Conservation (phyloP, 2,329 filamentous ascomycete species). For the Colletotrichum gloeosporioides region DNA sequence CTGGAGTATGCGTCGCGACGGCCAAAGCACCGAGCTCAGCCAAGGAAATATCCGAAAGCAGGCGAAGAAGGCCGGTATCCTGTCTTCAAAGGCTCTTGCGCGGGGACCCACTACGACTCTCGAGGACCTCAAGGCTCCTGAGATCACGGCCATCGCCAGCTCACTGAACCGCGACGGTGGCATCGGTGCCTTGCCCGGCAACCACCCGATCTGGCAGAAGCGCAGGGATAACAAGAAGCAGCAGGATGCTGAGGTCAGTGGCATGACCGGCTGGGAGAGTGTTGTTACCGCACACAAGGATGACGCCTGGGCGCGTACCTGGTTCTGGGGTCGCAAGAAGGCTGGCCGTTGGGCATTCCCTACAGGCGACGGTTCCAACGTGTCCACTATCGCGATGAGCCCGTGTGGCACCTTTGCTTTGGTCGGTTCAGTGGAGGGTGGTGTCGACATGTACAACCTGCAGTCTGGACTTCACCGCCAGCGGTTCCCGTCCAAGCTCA, state of each 20-base stretch:
- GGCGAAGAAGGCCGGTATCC: conserved; percentile 83
- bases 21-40: conserved; percentile 90
- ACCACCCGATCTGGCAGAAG: conserved; percentile 84
- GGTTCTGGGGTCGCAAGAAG: conserved; percentile 96
- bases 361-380: conserved; percentile 82
- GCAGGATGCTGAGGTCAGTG: conserved; percentile 74
- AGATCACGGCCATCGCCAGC: conserved; percentile 90
- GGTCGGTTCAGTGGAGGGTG: conserved; percentile 82
- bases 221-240: conserved; percentile 65
- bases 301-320: conserved; percentile 86
- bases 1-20: conserved; percentile 92
- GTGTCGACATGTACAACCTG: conserved; percentile 94
- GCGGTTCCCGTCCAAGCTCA: conserved; percentile 81
- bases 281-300: conserved; percentile 90
- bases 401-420: conserved; percentile 93
- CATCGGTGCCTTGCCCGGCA: conserved; percentile 82
- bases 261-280: conserved; percentile 94
- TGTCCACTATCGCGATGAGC: conserved; percentile 86
- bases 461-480: conserved; percentile 91
- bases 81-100: conserved; percentile 60
- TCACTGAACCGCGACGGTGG: conserved; percentile 94
- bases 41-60: conserved; percentile 89
- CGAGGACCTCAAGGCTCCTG: conserved; percentile 84
- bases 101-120: conserved; percentile 69
- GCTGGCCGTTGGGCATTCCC: conserved; percentile 93